Conservation (phyloP, 768 basidiomycete species). For the Amanita jacksonii region DNA sequence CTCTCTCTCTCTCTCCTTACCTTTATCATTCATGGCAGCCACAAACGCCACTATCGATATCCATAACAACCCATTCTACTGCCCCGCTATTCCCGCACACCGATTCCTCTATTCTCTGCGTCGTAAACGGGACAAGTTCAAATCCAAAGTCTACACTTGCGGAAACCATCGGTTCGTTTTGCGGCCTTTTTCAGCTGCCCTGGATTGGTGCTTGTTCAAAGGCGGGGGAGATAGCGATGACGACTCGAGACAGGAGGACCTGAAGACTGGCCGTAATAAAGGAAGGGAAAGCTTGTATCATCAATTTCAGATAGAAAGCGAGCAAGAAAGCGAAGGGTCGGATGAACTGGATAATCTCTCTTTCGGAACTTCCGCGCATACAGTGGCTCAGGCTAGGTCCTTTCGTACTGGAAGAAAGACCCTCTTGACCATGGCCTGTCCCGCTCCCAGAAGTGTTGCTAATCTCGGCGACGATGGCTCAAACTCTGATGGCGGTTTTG, state of each 20-base stretch:
- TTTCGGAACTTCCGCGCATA: neutral
- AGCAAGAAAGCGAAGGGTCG: neutral
- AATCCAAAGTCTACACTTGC: conserved; percentile 10
- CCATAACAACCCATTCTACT: conserved; percentile 50
- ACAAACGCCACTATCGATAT: no score
- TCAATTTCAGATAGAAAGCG: neutral
- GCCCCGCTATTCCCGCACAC: conserved; percentile 38
- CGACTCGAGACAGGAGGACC: neutral
- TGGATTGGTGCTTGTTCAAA: conserved; percentile 21
- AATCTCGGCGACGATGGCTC: no score
- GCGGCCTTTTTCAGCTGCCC: conserved; percentile 23
- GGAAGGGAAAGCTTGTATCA: no score
- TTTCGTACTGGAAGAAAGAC: no score
- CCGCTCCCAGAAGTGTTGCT: no score
- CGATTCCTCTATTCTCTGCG: conserved; percentile 38
- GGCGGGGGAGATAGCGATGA: conserved; percentile 13
- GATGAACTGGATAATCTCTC: neutral
- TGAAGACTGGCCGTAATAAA: no score
- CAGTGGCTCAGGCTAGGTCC: neutral
- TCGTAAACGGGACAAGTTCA: conserved; percentile 15
- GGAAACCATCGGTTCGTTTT: conserved; percentile 11
- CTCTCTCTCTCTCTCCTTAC: no score
- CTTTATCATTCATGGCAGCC: no score
- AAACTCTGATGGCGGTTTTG: neutral
- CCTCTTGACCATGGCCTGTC: no score